phyloP scores from a whole-genome alignment of 2,329 filamentous ascomycete species.

The Calcarisporium arbuscula region DNA sequence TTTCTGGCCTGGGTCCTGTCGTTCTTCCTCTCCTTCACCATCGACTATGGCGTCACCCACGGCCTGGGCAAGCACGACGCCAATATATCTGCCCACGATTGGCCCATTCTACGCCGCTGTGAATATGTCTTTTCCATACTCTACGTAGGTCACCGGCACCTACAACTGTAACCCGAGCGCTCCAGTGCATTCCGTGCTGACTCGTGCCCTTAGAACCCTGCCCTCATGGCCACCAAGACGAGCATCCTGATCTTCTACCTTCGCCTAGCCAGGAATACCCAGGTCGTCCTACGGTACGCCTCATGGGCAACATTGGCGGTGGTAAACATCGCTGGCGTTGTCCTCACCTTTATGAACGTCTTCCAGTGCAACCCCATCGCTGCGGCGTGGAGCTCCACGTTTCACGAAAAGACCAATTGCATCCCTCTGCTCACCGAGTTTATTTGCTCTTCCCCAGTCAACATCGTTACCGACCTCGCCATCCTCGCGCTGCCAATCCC shows the following conservation, averaged over 20 bases:
- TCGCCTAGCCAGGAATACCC: slow-evolving; percentile 68
- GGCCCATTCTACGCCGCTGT: slow-evolving; percentile 45
- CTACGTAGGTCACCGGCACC: no score
- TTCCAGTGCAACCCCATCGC: slow-evolving; percentile 74
- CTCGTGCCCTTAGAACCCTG: slow-evolving; percentile 63
- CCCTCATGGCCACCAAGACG: slow-evolving; percentile 84
- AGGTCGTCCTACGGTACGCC: slow-evolving; percentile 70
- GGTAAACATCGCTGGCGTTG: slow-evolving; percentile 71
- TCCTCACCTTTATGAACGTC: slow-evolving; percentile 79
- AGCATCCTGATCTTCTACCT: slow-evolving; percentile 92
- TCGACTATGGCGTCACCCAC: slow-evolving; percentile 55
- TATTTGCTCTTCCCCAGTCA: slow-evolving; percentile 76
- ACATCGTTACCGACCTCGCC: slow-evolving; percentile 84
- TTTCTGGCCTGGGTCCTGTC: slow-evolving; percentile 69
- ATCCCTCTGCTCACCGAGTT: slow-evolving; percentile 57
- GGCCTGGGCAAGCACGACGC: slow-evolving; percentile 64
- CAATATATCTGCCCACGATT: slow-evolving; percentile 47
- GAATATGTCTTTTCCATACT: slow-evolving; percentile 61
- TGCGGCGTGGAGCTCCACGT: slow-evolving; percentile 55
- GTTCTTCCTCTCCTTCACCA: slow-evolving; percentile 60
- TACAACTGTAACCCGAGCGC: no score
- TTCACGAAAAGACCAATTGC: slow-evolving; percentile 32
- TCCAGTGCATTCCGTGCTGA: slow-evolving; percentile 5
- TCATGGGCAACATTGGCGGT: slow-evolving; percentile 73
- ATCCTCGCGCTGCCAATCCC: slow-evolving; percentile 85